phyloP scores from a whole-genome alignment of 441 rosid genomes.

The Hura crepitans region DNA sequence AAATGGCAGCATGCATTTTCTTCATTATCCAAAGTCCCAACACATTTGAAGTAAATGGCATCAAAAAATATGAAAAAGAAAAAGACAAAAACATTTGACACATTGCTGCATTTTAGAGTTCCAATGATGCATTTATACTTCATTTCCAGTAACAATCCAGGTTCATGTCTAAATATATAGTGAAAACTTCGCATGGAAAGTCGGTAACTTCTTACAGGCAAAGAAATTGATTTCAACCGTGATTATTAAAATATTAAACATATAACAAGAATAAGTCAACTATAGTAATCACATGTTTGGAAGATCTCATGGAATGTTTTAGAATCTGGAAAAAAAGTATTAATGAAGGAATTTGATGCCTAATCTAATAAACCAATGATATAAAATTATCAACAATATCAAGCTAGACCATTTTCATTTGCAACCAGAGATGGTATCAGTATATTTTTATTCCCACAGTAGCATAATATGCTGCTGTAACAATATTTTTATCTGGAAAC shows the following conservation, averaged over 20 bases:
- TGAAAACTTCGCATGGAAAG: not conserved
- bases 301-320: not conserved
- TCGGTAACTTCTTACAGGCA: not conserved
- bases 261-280: not conserved
- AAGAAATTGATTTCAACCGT: not conserved
- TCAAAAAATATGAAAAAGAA: not conserved
- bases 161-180: not conserved
- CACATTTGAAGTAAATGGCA: not conserved
- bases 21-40: not conserved
- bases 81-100: not conserved
- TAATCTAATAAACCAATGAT: not conserved
- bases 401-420: not conserved
- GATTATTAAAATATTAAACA: not conserved
- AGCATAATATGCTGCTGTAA: no score
- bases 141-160: no score
- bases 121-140: slow-evolving; percentile 3
- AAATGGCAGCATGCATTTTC: slow-evolving; percentile 1
- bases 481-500: not conserved
- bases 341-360: not conserved
- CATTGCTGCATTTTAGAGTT: not conserved
- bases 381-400: not conserved
- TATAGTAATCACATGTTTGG: not conserved
- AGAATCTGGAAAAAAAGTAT: not conserved
- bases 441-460: not conserved
- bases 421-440: not conserved